A percentile compares a stretch with the other conserved stretches of the same genome.
phyloP scores from a whole-genome alignment of 345 rosid species.

The Eucalyptus erythrocorys region DNA sequence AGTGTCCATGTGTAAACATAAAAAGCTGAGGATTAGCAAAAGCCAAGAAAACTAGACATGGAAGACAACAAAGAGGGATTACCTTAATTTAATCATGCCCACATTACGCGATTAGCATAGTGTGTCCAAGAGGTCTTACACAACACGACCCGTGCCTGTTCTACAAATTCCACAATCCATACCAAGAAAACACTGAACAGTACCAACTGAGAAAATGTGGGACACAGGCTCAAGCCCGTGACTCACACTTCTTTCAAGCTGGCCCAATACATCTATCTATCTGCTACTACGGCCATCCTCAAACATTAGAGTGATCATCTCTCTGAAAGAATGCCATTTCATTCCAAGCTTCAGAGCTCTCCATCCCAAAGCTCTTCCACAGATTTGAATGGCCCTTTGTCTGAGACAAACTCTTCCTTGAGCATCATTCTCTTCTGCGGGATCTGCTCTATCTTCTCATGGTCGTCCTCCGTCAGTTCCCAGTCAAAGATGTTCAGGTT shows the following conservation, averaged over 20 bases:
- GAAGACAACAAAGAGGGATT: not conserved
- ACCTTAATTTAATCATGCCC: not conserved
- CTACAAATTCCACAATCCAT: not conserved
- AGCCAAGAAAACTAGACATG: not conserved
- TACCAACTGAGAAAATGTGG: not conserved
- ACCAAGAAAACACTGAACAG: not conserved
- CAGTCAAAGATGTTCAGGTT: not conserved
- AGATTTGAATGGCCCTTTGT: not conserved
- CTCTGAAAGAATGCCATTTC: not conserved
- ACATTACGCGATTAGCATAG: not conserved
- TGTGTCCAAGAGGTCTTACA: not conserved
- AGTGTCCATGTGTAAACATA: not conserved
- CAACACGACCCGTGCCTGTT: not conserved
- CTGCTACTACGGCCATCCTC: too few relatives aligned
- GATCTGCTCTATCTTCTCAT: not conserved
- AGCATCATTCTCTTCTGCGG: not conserved
- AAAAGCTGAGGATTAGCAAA: not conserved
- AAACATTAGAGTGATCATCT: not conserved
- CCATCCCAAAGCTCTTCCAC: constrained; percentile 6
- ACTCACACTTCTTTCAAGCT: not conserved
- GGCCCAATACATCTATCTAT: not conserved
- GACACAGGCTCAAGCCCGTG: not conserved
- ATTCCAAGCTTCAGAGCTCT: not conserved
- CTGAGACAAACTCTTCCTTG: not conserved
- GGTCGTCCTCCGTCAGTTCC: not conserved